Evolutionary conservation across 352 stramenopile genomes (phyloP).

Genomic region (Phytophthora agathidicida): DNA sequence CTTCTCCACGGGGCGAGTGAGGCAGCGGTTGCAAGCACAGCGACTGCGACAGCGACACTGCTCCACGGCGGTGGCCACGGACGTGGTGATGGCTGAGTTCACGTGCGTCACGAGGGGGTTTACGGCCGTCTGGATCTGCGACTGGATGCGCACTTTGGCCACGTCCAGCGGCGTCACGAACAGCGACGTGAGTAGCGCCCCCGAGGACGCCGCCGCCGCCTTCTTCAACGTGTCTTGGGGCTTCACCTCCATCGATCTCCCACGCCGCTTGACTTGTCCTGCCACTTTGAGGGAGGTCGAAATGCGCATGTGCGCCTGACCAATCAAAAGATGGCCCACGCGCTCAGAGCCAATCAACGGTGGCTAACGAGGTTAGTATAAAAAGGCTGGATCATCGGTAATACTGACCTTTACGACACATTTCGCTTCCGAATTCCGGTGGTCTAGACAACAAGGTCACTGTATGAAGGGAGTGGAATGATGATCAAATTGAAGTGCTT

Average conservation of each 20-base stretch:
- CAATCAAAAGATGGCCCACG: conserved; percentile 32
- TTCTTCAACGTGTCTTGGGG: conserved; percentile 67
- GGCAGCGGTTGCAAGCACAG: conserved; percentile 57
- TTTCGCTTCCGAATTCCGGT: conserved; percentile 1
- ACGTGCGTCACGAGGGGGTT: conserved; percentile 26
- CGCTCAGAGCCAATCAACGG: conserved; percentile 25
- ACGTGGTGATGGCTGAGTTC: conserved; percentile 11
- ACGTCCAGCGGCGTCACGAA: conserved; percentile 87
- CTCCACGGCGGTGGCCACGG: conserved; percentile 27
- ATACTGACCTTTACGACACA: not conserved
- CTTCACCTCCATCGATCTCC: conserved; percentile 20
- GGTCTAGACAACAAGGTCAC: not conserved
- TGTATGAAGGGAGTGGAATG: conserved; percentile 14
- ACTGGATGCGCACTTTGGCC: conserved; percentile 82
- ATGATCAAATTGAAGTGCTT: conserved; percentile 17
- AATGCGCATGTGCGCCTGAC: too few species aligned
- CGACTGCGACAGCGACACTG: conserved; percentile 57
- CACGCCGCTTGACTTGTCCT: conserved; percentile 5
- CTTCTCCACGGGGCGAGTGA: conserved; percentile 58
- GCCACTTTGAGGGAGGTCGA: too few species aligned
- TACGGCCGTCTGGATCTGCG: conserved; percentile 53
- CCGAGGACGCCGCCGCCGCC: conserved; percentile 64
- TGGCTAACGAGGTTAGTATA: not conserved
- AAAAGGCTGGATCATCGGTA: not conserved
- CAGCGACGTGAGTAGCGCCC: conserved; percentile 79